phyloP scores from a whole-genome alignment of 345 rosid genomes.

The Aquilaria sinensis region DNA sequence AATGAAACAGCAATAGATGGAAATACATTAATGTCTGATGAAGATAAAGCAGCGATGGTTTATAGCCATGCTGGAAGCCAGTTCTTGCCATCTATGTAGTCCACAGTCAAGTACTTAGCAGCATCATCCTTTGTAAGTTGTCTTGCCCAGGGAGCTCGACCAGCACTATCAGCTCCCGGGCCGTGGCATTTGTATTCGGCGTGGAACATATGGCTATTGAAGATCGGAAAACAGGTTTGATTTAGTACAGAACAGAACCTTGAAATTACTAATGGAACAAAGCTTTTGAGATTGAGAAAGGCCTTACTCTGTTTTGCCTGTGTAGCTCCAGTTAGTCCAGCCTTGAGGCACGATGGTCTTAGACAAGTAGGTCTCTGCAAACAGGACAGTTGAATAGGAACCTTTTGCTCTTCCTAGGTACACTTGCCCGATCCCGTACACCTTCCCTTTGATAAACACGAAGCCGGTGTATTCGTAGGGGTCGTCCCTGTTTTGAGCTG shows the following conservation, averaged over 20 bases:
- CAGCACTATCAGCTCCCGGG: constrained; percentile 51
- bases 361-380: constrained; percentile 65
- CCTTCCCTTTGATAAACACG: constrained; percentile 67
- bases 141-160: constrained; percentile 55
- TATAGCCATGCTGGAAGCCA: constrained; percentile 72
- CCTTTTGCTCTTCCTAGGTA: constrained; percentile 80
- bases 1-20: too few species aligned
- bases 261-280: background rate
- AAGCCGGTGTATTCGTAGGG: constrained; percentile 50
- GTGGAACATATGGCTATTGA: constrained; percentile 47
- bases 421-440: constrained; percentile 56
- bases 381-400: constrained; percentile 56
- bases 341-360: constrained; percentile 59
- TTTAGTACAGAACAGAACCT: background rate
- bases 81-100: constrained; percentile 59
- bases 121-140: constrained; percentile 65
- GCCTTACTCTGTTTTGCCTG: constrained; percentile 52
- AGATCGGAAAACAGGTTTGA: background rate
- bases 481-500: constrained; percentile 62
- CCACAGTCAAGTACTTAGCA: constrained; percentile 42
- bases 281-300: background rate
- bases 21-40: too few species aligned
- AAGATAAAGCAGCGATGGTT: background rate
- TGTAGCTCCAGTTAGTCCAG: constrained; percentile 87
- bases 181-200: constrained; percentile 72